Evolutionary conservation across 2,329 filamentous ascomycete genomes (phyloP).

Genomic region (Tolypocladium ovalisporum): DNA sequence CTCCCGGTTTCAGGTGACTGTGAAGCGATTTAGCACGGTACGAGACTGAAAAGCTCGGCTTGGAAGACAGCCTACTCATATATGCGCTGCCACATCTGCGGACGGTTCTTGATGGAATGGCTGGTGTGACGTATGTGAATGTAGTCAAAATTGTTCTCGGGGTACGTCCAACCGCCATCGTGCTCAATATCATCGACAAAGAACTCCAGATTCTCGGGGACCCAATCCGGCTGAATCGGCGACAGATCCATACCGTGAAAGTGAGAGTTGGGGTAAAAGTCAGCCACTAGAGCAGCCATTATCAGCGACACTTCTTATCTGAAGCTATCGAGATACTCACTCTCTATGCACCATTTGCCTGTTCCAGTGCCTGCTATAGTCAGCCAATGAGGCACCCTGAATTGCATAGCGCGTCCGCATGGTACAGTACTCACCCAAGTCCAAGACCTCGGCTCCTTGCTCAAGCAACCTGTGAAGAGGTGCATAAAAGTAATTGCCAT

Average conservation of each 20-base stretch:
- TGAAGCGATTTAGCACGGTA: not conserved
- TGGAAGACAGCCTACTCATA: slow-evolving; percentile 22
- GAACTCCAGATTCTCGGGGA: slow-evolving; percentile 40
- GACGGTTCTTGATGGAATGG: slow-evolving; percentile 31
- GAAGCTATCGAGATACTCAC: too few species aligned
- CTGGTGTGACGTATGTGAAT: slow-evolving; percentile 37
- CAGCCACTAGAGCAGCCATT: slow-evolving; percentile 27
- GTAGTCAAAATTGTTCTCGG: slow-evolving; percentile 33
- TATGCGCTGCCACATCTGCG: slow-evolving; percentile 28
- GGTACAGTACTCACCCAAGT: slow-evolving; percentile 27
- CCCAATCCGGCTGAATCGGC: slow-evolving; percentile 39
- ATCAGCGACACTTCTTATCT: not conserved
- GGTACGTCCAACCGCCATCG: slow-evolving; percentile 36
- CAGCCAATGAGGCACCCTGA: not conserved
- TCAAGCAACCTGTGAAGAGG: slow-evolving; percentile 28
- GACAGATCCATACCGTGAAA: slow-evolving; percentile 40
- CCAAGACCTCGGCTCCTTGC: slow-evolving; percentile 31
- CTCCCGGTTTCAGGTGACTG: slow-evolving; percentile 40
- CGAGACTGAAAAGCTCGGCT: not conserved
- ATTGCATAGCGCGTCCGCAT: too few species aligned
- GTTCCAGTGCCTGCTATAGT: slow-evolving; percentile 33
- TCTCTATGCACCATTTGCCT: slow-evolving; percentile 38
- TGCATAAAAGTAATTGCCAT: slow-evolving; percentile 30
- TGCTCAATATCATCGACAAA: slow-evolving; percentile 41
- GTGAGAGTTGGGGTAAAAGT: slow-evolving; percentile 29